Percentiles rank a stretch among this genome's conserved stretches.
Evolutionary conservation across 1,284 basidiomycete species (phyloP).

Genomic region (Afroboletus lepidellus): DNA sequence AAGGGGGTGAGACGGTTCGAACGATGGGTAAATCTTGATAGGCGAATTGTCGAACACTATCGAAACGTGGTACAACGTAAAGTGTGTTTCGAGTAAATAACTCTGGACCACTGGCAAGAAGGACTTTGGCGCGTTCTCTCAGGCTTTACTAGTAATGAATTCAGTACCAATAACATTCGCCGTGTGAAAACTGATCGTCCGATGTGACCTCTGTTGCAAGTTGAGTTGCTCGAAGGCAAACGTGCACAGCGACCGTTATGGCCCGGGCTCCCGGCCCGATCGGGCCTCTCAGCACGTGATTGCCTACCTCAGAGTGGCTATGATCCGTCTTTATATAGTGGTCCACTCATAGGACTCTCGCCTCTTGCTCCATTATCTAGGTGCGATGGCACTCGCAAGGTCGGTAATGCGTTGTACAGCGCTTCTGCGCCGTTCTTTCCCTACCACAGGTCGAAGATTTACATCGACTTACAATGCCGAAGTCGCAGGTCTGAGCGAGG

Average conservation of each 20-base stretch:
- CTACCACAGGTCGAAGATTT: slow-evolving; percentile 7
- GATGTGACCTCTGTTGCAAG: too few relatives aligned
- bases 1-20: slow-evolving; percentile 69
- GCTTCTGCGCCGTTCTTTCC: background rate
- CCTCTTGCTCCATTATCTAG: background rate
- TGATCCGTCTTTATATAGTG: background rate
- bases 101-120: background rate
- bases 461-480: slow-evolving; percentile 70
- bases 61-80: slow-evolving; percentile 29
- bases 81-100: slow-evolving; percentile 39
- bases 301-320: background rate
- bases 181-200: too few relatives aligned
- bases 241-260: too few relatives aligned
- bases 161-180: too few relatives aligned
- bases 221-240: too few relatives aligned
- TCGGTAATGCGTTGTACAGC: slow-evolving; percentile 6
- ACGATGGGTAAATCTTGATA: slow-evolving; percentile 76
- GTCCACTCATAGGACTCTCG: too few relatives aligned
- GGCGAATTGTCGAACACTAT: slow-evolving; percentile 60
- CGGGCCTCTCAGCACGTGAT: slow-evolving; percentile 25
- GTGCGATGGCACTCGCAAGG: slow-evolving; percentile 19
- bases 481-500: slow-evolving; percentile 79
- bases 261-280: too few relatives aligned
- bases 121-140: too few relatives aligned
- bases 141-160: too few relatives aligned